Evolutionary conservation across 2,329 filamentous ascomycete species (phyloP).

Genomic region (Arthrobotrys pseudoclavata): DNA sequence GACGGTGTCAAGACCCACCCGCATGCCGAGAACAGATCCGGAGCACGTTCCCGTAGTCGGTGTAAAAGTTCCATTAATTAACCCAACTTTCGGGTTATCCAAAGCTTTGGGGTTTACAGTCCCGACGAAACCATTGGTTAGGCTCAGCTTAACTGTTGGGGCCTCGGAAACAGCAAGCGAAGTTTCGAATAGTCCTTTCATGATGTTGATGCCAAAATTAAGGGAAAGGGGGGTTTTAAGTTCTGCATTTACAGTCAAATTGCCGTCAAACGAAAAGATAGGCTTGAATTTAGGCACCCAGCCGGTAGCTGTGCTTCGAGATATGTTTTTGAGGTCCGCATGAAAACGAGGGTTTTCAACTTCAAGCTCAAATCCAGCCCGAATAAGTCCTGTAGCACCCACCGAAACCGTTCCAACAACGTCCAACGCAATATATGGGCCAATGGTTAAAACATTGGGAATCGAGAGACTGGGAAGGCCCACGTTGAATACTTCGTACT

Average conservation of each 20-base stretch:
- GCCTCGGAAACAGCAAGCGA: conserved; percentile 41
- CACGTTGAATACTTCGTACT: conserved; percentile 50
- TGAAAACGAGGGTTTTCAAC: conserved; percentile 46
- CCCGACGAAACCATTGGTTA: conserved; percentile 34
- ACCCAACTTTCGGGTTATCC: conserved; percentile 12
- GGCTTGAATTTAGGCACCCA: conserved; percentile 56
- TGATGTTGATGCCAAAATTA: conserved; percentile 57
- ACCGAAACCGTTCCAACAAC: conserved; percentile 36
- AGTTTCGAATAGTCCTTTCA: conserved; percentile 44
- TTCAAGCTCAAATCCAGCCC: conserved; percentile 51
- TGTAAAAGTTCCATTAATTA: conserved; percentile 39
- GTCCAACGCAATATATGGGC: conserved; percentile 54
- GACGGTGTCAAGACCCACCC: conserved; percentile 48
- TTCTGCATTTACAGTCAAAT: conserved; percentile 44
- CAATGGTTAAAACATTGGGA: conserved; percentile 47
- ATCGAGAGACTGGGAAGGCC: conserved; percentile 49
- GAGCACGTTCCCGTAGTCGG: conserved; percentile 37
- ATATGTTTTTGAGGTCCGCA: conserved; percentile 37
- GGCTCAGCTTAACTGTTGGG: conserved; percentile 39
- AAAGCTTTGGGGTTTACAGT: conserved; percentile 17
- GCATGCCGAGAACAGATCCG: conserved; percentile 43
- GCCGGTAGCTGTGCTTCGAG: conserved; percentile 34
- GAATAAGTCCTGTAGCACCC: conserved; percentile 45
- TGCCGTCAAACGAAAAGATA: conserved; percentile 47
- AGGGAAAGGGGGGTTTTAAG: conserved; percentile 46